phyloP scores from a whole-genome alignment of 805 yeast species.

The Starmerella lactis-condensi region DNA sequence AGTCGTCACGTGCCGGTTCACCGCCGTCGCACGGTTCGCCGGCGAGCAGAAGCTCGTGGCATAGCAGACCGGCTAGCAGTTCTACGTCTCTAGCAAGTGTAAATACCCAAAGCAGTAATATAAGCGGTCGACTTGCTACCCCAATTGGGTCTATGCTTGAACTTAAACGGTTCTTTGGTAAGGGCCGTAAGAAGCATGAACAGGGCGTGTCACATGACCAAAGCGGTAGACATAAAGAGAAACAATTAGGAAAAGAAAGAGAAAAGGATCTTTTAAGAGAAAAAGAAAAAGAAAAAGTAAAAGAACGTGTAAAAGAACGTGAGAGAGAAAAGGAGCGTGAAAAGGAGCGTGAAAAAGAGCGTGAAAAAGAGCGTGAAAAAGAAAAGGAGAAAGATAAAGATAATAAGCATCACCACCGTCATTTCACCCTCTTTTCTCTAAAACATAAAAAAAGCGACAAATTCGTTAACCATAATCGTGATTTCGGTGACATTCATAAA shows the following conservation, averaged over 20 bases:
- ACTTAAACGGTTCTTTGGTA: slow-evolving; percentile 16
- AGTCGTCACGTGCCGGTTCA: slow-evolving; percentile 2
- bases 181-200: slow-evolving; percentile 15
- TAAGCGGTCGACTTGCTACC: not conserved
- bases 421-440: too few relatives aligned
- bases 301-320: not conserved
- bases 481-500: slow-evolving; percentile 1
- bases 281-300: slow-evolving; percentile 1
- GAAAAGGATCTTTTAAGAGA: not conserved
- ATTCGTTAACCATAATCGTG: slow-evolving; percentile 1
- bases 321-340: not conserved
- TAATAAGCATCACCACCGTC: not conserved
- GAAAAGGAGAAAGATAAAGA: slow-evolving; percentile 1
- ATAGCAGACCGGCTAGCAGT: slow-evolving; percentile 7
- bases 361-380: slow-evolving; percentile 1
- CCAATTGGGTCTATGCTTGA: slow-evolving; percentile 10
- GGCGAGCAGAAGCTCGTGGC: not conserved
- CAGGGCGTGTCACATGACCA: slow-evolving; percentile 5
- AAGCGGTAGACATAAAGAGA: not conserved
- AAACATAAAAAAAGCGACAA: too few relatives aligned
- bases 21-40: slow-evolving; percentile 2
- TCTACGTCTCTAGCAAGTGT: slow-evolving; percentile 7
- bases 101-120: slow-evolving; percentile 5
- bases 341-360: too few relatives aligned
- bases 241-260: not conserved